Evolutionary conservation across 768 basidiomycete species (phyloP).

Genomic region (Kwoniella sp.): DNA sequence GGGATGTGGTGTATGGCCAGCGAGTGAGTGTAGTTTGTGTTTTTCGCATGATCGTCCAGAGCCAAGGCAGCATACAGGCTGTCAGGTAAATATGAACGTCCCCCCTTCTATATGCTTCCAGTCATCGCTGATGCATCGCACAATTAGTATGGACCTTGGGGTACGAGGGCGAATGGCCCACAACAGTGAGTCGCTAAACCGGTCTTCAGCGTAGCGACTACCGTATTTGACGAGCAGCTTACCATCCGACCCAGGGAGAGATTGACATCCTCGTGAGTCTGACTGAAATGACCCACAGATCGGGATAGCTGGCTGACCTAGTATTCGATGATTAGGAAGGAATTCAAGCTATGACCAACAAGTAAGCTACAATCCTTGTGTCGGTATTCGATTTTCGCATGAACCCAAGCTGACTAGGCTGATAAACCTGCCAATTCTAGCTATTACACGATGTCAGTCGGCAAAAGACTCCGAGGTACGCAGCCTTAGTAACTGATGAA

Average conservation of each 20-base stretch:
- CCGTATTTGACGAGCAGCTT: conserved; percentile 8
- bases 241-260: conserved; percentile 55
- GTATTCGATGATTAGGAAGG: too few relatives aligned
- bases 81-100: too few relatives aligned
- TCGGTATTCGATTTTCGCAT: neutral
- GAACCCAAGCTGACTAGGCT: conserved; percentile 1
- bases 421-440: conserved; percentile 18
- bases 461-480: too few relatives aligned
- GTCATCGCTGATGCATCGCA: too few relatives aligned
- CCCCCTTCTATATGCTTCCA: too few relatives aligned
- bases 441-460: conserved; percentile 48
- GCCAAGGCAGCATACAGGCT: too few relatives aligned
- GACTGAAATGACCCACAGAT: too few relatives aligned
- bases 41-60: too few relatives aligned
- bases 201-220: neutral
- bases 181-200: conserved; percentile 31
- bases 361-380: conserved; percentile 33
- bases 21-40: conserved; percentile 52
- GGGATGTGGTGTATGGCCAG: conserved; percentile 56
- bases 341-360: conserved; percentile 44
- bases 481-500: neutral
- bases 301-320: too few relatives aligned
- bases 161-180: conserved; percentile 48
- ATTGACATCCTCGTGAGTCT: conserved; percentile 52
- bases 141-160: conserved; percentile 55